Evolutionary conservation across 495 filamentous ascomycete genomes (phyloP).

Genomic region (Penicillium maclennaniae): DNA sequence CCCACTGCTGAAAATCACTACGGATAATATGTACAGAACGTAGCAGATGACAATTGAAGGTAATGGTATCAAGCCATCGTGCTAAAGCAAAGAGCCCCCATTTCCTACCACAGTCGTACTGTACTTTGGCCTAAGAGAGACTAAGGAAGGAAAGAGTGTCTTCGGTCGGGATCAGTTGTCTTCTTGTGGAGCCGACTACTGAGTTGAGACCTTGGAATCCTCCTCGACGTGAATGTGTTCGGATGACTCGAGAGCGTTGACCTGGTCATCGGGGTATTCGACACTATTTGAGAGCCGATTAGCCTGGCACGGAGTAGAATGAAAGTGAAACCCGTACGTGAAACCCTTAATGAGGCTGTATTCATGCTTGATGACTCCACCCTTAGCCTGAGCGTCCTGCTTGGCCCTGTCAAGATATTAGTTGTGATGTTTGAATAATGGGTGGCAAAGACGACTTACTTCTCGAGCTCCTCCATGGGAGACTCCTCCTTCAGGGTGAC

Average conservation of each 20-base stretch:
- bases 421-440: background rate
- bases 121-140: background rate
- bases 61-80: conserved; percentile 20
- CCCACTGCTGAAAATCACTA: background rate
- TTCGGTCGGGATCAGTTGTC: background rate
- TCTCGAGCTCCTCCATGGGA: conserved; percentile 56
- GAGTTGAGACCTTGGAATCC: conserved; percentile 67
- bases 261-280: conserved; percentile 61
- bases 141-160: background rate
- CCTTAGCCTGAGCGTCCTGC: conserved; percentile 60
- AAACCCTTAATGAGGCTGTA: conserved; percentile 88
- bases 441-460: conserved; percentile 38
- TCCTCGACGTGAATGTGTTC: conserved; percentile 74
- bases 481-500: conserved; percentile 72
- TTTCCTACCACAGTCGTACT: background rate
- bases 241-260: conserved; percentile 57
- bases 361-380: conserved; percentile 77
- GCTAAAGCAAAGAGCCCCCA: conserved; percentile 12
- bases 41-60: conserved; percentile 10
- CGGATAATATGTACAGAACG: conserved; percentile 10
- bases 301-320: conserved; percentile 4
- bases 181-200: conserved; percentile 40
- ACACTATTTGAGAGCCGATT: conserved; percentile 51
- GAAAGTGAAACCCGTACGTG: conserved; percentile 56
- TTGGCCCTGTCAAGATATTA: conserved; percentile 57